These are phyloP conservation scores for Gentiana straminea DNA, from an alignment of 257 asterid species.

Conservation along the genomic window DNA sequence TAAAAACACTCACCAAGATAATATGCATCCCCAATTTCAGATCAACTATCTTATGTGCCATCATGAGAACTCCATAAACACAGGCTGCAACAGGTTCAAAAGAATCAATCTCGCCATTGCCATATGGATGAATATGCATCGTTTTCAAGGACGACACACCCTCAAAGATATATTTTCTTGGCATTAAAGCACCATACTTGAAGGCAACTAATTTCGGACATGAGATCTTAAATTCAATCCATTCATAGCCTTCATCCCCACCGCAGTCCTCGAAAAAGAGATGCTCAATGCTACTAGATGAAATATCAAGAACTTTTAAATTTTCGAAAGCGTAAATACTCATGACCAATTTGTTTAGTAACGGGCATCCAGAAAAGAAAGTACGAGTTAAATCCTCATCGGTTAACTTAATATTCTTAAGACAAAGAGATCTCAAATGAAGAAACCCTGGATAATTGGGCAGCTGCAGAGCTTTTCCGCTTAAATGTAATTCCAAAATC, in stretches of 20 bases:
- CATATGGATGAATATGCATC: background rate
- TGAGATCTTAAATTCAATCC: constrained; percentile 3
- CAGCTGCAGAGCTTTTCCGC: constrained; percentile 1
- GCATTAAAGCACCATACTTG: constrained; percentile 10
- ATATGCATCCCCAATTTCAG: constrained; percentile 1
- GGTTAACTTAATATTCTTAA: constrained; percentile 1
- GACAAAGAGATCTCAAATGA: constrained; percentile 3
- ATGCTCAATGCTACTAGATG: constrained; percentile 2
- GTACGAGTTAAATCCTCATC: constrained; percentile 4
- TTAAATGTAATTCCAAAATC: constrained; percentile 3
- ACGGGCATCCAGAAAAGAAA: constrained; percentile 6
- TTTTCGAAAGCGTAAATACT: background rate
- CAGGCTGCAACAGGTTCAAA: background rate
- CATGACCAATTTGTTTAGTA: background rate
- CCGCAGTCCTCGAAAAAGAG: background rate
- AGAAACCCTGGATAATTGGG: constrained; percentile 3
- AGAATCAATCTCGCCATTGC: background rate
- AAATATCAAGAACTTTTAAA: constrained; percentile 8
- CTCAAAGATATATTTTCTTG: constrained; percentile 6
- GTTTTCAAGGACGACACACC: background rate
- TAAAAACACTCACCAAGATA: background rate
- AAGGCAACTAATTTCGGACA: constrained; percentile 10
- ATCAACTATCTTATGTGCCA: background rate
- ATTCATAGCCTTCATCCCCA: background rate
- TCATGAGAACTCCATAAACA: background rate